These are phyloP conservation scores for Flaveria trinervia DNA, from an alignment of 129 eudicot genomes.

Conservation along the genomic window DNA sequence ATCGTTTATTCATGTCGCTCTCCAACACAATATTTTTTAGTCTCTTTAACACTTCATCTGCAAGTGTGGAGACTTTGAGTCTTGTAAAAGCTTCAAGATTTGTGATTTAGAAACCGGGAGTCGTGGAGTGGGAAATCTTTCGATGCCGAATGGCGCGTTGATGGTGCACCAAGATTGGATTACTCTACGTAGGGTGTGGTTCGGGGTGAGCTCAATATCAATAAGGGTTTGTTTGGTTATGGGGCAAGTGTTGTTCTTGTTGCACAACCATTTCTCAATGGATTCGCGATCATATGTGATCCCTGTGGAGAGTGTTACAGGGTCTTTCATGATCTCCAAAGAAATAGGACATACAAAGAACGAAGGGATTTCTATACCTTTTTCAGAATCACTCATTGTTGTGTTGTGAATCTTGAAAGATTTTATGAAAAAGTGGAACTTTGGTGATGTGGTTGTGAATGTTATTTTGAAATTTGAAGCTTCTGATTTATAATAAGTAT, in stretches of 20 bases:
- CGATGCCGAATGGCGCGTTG: slow-evolving; percentile 53
- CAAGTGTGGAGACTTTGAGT: slow-evolving; percentile 41
- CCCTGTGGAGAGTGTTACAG: slow-evolving; percentile 60
- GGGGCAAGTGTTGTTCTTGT: slow-evolving; percentile 47
- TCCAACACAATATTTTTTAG: slow-evolving; percentile 46
- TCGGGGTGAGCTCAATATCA: slow-evolving; percentile 53
- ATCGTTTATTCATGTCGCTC: slow-evolving; percentile 50
- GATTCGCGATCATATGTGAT: slow-evolving; percentile 70
- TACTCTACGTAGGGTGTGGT: slow-evolving; percentile 57
- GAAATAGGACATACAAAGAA: slow-evolving; percentile 65
- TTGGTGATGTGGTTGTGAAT: slow-evolving; percentile 14
- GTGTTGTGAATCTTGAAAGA: slow-evolving; percentile 6
- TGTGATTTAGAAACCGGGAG: slow-evolving; percentile 54
- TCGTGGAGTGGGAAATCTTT: slow-evolving; percentile 64
- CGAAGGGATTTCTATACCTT: slow-evolving; percentile 54
- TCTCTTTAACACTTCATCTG: slow-evolving; percentile 39
- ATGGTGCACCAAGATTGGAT: slow-evolving; percentile 77
- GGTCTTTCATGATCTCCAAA: slow-evolving; percentile 72
- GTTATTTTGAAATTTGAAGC: background rate
- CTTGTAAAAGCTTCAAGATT: slow-evolving; percentile 51
- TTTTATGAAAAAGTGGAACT: slow-evolving; percentile 6
- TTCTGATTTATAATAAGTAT: slow-evolving; percentile 12
- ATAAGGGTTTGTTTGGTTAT: slow-evolving; percentile 57
- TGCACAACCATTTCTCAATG: slow-evolving; percentile 62
- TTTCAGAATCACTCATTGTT: slow-evolving; percentile 28